Evolutionary conservation across 208 protist genomes (phyloP), one percentile per base, ranked within the genome.

Genomic region (Vickermania spadyakhi): DNA sequence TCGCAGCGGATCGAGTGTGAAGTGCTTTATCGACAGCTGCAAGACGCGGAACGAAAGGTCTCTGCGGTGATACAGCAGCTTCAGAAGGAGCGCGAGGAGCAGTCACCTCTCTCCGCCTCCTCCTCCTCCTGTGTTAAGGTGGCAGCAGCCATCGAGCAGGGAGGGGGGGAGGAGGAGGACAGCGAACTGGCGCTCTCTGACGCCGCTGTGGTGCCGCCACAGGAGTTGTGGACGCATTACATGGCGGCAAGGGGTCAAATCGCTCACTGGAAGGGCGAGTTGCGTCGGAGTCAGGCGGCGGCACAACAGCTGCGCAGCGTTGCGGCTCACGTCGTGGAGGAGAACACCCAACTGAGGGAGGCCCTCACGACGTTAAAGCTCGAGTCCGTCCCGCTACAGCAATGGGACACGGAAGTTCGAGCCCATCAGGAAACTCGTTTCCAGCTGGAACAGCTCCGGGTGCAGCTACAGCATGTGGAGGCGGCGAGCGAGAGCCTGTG

Each of bases 261-360:
- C n/a, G n/a, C n/a, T n/a, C n/a, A n/a, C n/a, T n/a, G n/a, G 18
- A 18, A 45, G 36, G 36, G 18, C 11, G 36, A 45, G 36, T 7
- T 18, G 36, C 36, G 36, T 7, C 36, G 36, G 11, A n/a, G 11
- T 18, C 7, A 45, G 36, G 36, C 36, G 36, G 36, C 18, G 11
- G 18, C 7, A 7, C 7, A 18, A n/a, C 36, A 45, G 11, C 62
- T 83, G 2, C 72, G 64, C 4, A n/a, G 50, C 41, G 30, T 62
- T 30, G 52, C 83, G 22, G 60, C 69, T 31, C 60, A 54, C 25
- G 68, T 77, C 31, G 71, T 78, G n/a, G 65, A 65, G 26, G 81
- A 88, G 27, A 81, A 74, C 54, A 72, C 57, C 27, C 3, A 28
- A 58, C 71, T 75, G 58, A 63, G 77, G 18, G 59, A 72, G 52